These are phyloP conservation scores for Leishmania guyanensis DNA, from an alignment of 208 protist genomes.

Conservation along the genomic window DNA sequence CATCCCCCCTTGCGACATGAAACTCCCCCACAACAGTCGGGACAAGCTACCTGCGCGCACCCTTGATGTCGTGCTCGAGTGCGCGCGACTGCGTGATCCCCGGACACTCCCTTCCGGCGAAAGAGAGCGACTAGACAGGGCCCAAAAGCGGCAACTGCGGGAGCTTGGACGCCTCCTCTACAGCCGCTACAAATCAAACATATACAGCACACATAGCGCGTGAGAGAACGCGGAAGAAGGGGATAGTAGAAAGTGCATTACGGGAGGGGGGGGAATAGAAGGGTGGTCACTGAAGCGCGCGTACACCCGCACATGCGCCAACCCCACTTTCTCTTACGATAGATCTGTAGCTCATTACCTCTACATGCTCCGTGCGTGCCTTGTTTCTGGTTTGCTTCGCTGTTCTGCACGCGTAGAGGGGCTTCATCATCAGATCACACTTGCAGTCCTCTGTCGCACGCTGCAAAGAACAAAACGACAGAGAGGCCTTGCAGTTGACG, in stretches of 20 bases:
- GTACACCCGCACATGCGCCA: background rate
- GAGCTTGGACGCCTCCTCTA: constrained; percentile 52
- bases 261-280: background rate
- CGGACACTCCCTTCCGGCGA: constrained; percentile 30
- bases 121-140: constrained; percentile 29
- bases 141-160: constrained; percentile 48
- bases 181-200: constrained; percentile 21
- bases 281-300: background rate
- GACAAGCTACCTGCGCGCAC: constrained; percentile 2
- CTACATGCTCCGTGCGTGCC: background rate
- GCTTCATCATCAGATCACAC: background rate
- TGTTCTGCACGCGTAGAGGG: background rate
- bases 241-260: background rate
- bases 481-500: background rate
- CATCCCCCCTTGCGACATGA: constrained; percentile 4
- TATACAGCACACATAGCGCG: constrained; percentile 1
- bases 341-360: background rate
- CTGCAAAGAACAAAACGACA: background rate
- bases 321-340: background rate
- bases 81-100: constrained; percentile 40
- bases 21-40: background rate
- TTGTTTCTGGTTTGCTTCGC: background rate
- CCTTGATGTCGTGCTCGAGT: constrained; percentile 58
- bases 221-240: background rate
- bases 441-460: background rate